Evolutionary conservation across 495 filamentous ascomycete species (phyloP), one percentile per base, ranked within the genome.

Genomic region (Immersiella caudata): DNA sequence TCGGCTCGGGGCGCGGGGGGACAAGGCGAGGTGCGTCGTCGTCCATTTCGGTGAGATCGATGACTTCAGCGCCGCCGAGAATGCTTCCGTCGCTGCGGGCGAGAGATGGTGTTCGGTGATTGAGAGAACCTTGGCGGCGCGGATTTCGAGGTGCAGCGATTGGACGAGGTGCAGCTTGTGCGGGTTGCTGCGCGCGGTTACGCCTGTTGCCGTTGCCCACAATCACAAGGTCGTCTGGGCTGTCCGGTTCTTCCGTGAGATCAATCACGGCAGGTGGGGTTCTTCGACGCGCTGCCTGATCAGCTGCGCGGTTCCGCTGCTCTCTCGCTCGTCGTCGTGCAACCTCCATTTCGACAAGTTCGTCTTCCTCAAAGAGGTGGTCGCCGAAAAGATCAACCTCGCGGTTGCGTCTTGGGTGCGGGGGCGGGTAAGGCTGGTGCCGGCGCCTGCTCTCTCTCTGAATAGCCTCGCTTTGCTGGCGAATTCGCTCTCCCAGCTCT

Each of bases 71-170:
- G 40, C 27, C 57, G 35, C 71, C 73, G 25, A 80, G 66, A 62
- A 81, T 64, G 67, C 78, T 79, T 60, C 78, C 75, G 62, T 81
- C 79, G 69, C 78, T 81, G 61, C 80, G 75, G 2, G 76, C 60
- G 21, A 82, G 67, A 57, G 75, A 75, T 0, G 80, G 80, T 2
- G 76, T 77, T 51, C 75, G 73, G 63, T 72, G 73, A 55, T 69
- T 72, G 27, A 76, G 73, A 0, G 76, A 74, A 25, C 60, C 66
- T 56, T 71, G 76, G 12, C 82, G 66, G 20, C 80, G 78, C 7
- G 72, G 63, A 49, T 26, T 29, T 54, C 40, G 69, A 60, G 58
- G 21, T 2, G 21, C 16, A 11, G 20, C 3, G 24, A 22, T 22
- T 16, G 33, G 24, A 21, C n/a, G 54, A 24, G 60, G 21, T 4